Conservation (phyloP, 2,329 filamentous ascomycete species). For the Herpomyces periplanetae region DNA sequence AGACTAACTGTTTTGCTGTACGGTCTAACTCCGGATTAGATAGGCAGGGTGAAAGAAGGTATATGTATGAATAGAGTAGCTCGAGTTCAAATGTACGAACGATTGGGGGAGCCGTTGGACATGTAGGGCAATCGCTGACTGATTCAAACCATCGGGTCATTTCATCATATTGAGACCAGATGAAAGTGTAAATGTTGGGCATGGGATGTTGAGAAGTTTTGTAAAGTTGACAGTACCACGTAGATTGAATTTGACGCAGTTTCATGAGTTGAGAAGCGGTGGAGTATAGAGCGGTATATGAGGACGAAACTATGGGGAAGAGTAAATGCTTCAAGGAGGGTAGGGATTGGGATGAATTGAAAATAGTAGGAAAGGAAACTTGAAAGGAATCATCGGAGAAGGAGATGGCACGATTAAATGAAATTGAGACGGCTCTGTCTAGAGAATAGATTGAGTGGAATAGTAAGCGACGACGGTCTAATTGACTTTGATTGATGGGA, state of each 20-base stretch:
- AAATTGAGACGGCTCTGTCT: constrained; percentile 20
- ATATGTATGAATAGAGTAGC: constrained; percentile 56
- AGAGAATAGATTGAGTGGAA: constrained; percentile 72
- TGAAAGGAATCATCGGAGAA: constrained; percentile 64
- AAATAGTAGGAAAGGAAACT: constrained; percentile 19
- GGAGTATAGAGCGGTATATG: constrained; percentile 18
- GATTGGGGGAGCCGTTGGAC: constrained; percentile 22
- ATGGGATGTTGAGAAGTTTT: constrained; percentile 31
- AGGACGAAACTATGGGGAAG: constrained; percentile 11
- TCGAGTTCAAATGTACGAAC: constrained; percentile 52
- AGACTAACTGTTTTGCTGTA: constrained; percentile 40
- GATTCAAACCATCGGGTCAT: constrained; percentile 46
- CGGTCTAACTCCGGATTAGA: constrained; percentile 29
- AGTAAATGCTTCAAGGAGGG: constrained; percentile 10
- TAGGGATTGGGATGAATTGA: constrained; percentile 5
- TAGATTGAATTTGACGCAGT: constrained; percentile 47
- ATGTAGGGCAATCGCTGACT: constrained; percentile 23
- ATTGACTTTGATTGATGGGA: constrained; percentile 22
- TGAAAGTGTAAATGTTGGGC: constrained; percentile 23
- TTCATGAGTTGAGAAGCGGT: constrained; percentile 40
- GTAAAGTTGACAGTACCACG: constrained; percentile 60
- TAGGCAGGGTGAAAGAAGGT: constrained; percentile 44
- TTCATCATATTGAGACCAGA: constrained; percentile 32
- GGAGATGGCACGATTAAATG: constrained; percentile 32
- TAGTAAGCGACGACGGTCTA: constrained; percentile 40